These are phyloP conservation scores for Silene uniflora DNA, from an alignment of 148 eudicot genomes.

Conservation along the genomic window DNA sequence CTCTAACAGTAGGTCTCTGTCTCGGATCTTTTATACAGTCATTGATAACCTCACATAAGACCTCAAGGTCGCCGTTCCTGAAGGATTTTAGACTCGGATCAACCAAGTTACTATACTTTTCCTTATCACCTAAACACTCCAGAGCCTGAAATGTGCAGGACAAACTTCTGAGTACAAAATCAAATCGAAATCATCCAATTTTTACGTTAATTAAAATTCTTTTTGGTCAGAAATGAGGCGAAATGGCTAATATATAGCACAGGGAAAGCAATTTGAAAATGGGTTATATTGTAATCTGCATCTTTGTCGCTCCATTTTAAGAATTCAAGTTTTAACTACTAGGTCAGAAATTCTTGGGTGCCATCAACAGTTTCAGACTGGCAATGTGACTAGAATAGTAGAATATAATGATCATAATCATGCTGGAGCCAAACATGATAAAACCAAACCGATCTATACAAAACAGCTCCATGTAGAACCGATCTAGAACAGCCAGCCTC, in stretches of 20 bases:
- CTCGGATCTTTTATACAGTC: slow-evolving; percentile 35
- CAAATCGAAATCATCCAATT: too few species aligned
- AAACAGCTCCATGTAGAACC: too few species aligned
- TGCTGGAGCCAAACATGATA: too few species aligned
- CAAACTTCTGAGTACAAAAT: background rate
- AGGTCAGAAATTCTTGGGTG: background rate
- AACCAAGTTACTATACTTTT: slow-evolving; percentile 25
- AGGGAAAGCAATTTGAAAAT: too few species aligned
- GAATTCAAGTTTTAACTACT: background rate
- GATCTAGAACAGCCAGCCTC: too few species aligned
- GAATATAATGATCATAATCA: background rate
- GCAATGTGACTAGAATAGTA: background rate
- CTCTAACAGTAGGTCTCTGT: slow-evolving; percentile 32
- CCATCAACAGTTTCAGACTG: background rate
- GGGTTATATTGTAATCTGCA: too few species aligned
- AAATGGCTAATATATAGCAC: too few species aligned
- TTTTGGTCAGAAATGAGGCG: background rate
- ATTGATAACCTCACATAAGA: slow-evolving; percentile 28
- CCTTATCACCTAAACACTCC: slow-evolving; percentile 28
- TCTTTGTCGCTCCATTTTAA: background rate
- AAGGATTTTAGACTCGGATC: slow-evolving; percentile 39
- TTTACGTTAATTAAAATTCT: background rate
- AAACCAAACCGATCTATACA: too few species aligned
- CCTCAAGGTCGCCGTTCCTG: slow-evolving; percentile 31
- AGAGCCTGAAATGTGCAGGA: slow-evolving; percentile 23